Percentiles rank a stretch among this genome's conserved stretches.
Evolutionary conservation across 202 grass and related monocot species (phyloP).

Genomic region (Panicum hallii): DNA sequence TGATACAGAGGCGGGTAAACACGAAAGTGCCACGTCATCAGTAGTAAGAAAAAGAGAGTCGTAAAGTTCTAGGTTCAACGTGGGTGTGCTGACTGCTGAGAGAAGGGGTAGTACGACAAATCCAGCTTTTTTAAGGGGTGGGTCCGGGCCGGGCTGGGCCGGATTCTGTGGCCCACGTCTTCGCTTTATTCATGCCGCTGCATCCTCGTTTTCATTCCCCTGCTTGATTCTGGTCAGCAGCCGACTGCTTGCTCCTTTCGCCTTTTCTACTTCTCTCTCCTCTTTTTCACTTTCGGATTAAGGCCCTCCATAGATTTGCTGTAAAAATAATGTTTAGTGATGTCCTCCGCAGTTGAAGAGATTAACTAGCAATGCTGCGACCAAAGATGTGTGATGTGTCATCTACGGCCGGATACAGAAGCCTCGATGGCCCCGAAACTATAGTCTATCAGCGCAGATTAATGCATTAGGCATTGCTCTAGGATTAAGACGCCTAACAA

Average conservation of each 20-base stretch:
- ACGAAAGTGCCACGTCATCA: background rate
- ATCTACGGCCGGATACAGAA: background rate
- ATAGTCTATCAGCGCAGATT: too few relatives aligned
- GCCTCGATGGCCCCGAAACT: too few relatives aligned
- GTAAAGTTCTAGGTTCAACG: background rate
- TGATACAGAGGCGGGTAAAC: background rate
- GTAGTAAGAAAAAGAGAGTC: background rate
- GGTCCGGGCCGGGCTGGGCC: conserved; percentile 14
- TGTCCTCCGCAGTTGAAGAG: background rate
- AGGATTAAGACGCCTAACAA: too few relatives aligned
- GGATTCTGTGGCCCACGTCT: background rate
- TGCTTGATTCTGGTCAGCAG: conserved; percentile 29
- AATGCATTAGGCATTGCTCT: too few relatives aligned
- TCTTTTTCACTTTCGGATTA: background rate
- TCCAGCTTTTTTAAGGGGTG: conserved; percentile 32
- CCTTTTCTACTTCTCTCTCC: background rate
- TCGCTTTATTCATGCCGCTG: background rate
- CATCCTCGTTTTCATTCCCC: background rate
- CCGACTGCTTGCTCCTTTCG: background rate
- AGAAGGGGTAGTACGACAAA: conserved; percentile 14
- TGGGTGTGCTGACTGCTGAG: background rate
- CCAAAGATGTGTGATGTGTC: too few relatives aligned
- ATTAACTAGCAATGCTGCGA: background rate
- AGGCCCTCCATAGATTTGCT: background rate
- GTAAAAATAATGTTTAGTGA: background rate